phyloP scores from a whole-genome alignment of 176 grass and related monocot genomes.

The Phoenix roebelenii region DNA sequence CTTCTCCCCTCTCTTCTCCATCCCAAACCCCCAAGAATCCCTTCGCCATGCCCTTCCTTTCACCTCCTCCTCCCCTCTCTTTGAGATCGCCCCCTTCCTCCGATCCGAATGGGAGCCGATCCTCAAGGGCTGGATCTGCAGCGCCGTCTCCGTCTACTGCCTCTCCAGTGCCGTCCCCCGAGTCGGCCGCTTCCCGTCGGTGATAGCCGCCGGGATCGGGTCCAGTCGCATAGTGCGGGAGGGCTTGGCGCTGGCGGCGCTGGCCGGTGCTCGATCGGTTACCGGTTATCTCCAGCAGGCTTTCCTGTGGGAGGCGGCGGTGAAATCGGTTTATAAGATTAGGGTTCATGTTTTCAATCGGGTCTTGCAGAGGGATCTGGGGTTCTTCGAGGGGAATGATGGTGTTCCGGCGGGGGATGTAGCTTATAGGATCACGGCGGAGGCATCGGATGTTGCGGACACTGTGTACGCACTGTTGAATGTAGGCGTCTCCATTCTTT shows the following conservation, averaged over 20 bases:
- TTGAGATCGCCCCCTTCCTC: slow-evolving; percentile 33
- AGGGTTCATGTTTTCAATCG: slow-evolving; percentile 56
- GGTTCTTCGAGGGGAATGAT: slow-evolving; percentile 52
- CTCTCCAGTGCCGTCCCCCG: slow-evolving; percentile 51
- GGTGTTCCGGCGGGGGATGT: slow-evolving; percentile 46
- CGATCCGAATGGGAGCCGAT: slow-evolving; percentile 43
- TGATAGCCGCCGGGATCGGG: slow-evolving; percentile 8
- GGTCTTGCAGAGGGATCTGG: slow-evolving; percentile 45
- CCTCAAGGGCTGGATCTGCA: slow-evolving; percentile 57
- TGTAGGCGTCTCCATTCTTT: slow-evolving; percentile 25
- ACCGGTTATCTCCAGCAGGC: slow-evolving; percentile 50
- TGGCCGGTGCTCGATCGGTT: slow-evolving; percentile 29
- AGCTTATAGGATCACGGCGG: slow-evolving; percentile 49
- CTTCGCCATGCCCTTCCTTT: neutral
- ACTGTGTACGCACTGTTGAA: slow-evolving; percentile 54
- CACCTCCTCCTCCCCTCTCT: slow-evolving; percentile 9
- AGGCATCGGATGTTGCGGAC: slow-evolving; percentile 64
- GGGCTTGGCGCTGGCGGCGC: slow-evolving; percentile 16
- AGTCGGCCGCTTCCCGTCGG: slow-evolving; percentile 40
- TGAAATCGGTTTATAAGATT: slow-evolving; percentile 30
- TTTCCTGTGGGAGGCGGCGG: slow-evolving; percentile 58
- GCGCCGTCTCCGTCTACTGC: slow-evolving; percentile 41
- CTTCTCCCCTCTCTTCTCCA: slow-evolving; percentile 1
- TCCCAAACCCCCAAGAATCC: neutral
- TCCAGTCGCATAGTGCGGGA: neutral